phyloP scores from a whole-genome alignment of 2,329 filamentous ascomycete genomes.

The Biscogniauxia marginata region DNA sequence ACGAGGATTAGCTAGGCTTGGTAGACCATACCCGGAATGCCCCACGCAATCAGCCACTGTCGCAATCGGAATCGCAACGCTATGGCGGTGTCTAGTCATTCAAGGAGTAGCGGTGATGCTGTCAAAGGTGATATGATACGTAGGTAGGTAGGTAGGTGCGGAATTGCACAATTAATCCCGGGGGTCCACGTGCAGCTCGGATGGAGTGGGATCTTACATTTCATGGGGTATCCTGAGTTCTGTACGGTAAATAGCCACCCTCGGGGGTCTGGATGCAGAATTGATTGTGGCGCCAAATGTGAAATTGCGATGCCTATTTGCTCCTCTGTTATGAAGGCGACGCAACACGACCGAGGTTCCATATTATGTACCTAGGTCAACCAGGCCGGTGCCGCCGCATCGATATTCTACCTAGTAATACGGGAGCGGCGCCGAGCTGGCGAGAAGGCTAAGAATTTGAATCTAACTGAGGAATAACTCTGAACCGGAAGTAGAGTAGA shows the following conservation, averaged over 20 bases:
- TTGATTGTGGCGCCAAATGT: not conserved
- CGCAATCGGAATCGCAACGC: not conserved
- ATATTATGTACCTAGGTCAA: not conserved
- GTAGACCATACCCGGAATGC: not conserved
- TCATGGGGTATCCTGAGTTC: not conserved
- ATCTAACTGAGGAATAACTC: not conserved
- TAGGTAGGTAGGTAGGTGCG: not conserved
- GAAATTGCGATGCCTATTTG: not conserved
- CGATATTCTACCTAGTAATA: not conserved
- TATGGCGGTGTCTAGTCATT: not conserved
- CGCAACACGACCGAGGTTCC: not conserved
- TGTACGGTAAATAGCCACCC: not conserved
- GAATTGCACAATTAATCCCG: not conserved
- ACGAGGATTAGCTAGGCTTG: not conserved
- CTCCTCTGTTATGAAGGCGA: not conserved
- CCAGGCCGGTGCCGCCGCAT: not conserved
- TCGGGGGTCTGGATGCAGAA: not conserved
- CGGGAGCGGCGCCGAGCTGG: no score
- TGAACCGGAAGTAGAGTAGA: not conserved
- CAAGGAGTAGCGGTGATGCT: not conserved
- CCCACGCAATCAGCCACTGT: not conserved
- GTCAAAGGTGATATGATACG: not conserved
- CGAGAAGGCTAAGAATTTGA: not conserved
- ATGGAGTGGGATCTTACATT: not conserved
- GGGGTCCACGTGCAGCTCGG: not conserved